Percentiles rank a stretch among this genome's conserved stretches.
These are phyloP conservation scores for Heliocybe sulcata DNA, from an alignment of 1,284 basidiomycete genomes.

Conservation along the genomic window DNA sequence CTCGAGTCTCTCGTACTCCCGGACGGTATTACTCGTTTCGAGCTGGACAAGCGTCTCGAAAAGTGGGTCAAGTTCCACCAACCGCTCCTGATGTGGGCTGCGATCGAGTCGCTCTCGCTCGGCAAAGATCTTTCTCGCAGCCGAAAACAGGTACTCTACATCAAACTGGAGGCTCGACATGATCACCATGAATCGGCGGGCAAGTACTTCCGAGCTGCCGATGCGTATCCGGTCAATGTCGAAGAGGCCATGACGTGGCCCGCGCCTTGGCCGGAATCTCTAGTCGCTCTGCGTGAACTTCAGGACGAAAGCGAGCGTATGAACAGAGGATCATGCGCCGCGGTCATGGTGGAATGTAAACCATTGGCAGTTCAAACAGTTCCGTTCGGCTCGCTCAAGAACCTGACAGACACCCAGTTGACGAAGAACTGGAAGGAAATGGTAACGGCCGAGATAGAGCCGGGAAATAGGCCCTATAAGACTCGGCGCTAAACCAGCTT, in stretches of 20 bases:
- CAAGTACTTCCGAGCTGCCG: slow-evolving; percentile 17
- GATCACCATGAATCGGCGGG: slow-evolving; percentile 14
- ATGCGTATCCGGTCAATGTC: slow-evolving; percentile 13
- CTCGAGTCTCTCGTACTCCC: slow-evolving; percentile 15
- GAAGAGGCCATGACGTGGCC: slow-evolving; percentile 11
- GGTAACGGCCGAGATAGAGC: slow-evolving; percentile 13
- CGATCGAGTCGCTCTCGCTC: slow-evolving; percentile 17
- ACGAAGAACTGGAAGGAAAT: slow-evolving; percentile 15
- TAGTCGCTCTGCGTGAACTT: slow-evolving; percentile 14
- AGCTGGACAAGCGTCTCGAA: slow-evolving; percentile 21
- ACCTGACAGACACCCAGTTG: slow-evolving; percentile 6
- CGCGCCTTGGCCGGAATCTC: slow-evolving; percentile 18
- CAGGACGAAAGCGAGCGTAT: slow-evolving; percentile 14
- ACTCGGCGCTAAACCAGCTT: not conserved
- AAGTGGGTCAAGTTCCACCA: slow-evolving; percentile 20
- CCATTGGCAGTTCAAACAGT: slow-evolving; percentile 19
- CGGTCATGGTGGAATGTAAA: slow-evolving; percentile 17
- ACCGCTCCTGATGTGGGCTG: slow-evolving; percentile 17
- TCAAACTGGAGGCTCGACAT: slow-evolving; percentile 12
- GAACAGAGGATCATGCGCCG: slow-evolving; percentile 13
- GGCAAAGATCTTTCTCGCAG: slow-evolving; percentile 12
- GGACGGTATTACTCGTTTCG: slow-evolving; percentile 17
- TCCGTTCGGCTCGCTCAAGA: slow-evolving; percentile 18
- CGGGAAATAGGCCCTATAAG: slow-evolving; percentile 11
- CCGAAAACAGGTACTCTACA: slow-evolving; percentile 17